These are phyloP conservation scores for Botryotinia convoluta DNA, from an alignment of 2,329 filamentous ascomycete genomes.

Conservation along the genomic window DNA sequence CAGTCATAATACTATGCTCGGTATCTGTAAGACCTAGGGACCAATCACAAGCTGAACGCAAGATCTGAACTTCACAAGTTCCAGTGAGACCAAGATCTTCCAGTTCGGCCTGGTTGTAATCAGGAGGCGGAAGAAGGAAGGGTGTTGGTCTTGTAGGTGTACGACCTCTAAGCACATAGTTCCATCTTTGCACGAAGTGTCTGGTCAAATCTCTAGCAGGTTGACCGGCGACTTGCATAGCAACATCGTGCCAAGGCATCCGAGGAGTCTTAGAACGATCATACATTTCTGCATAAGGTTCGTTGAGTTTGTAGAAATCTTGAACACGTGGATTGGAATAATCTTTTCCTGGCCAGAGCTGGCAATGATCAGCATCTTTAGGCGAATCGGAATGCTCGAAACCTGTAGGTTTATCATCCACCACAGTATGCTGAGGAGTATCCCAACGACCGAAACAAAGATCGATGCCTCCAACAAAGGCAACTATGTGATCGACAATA, in stretches of 20 bases:
- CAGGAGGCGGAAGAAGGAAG: constrained; percentile 88
- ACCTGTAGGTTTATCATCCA: constrained; percentile 91
- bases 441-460: constrained; percentile 98
- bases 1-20: constrained; percentile 93
- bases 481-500: constrained; percentile 91
- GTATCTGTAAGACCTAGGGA: constrained; percentile 84
- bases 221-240: constrained; percentile 96
- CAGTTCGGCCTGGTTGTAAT: constrained; percentile 82
- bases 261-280: constrained; percentile 82
- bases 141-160: constrained; percentile 92
- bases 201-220: constrained; percentile 90
- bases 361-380: constrained; percentile 89
- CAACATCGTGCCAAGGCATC: constrained; percentile 99
- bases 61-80: constrained; percentile 93
- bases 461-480: constrained; percentile 93
- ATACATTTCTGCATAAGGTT: constrained; percentile 99
- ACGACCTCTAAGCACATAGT: constrained; percentile 88
- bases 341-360: constrained; percentile 96
- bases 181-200: constrained; percentile 98
- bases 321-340: constrained; percentile 96
- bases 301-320: constrained; percentile 89
- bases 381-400: constrained; percentile 77
- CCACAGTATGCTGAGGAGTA: constrained; percentile 84
- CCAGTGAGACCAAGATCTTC: constrained; percentile 85
- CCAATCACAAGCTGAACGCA: constrained; percentile 88